Percentiles rank a stretch among this genome's conserved stretches.
Conservation (phyloP, 2,329 filamentous ascomycete genomes). For the Colletotrichum abscissum region DNA sequence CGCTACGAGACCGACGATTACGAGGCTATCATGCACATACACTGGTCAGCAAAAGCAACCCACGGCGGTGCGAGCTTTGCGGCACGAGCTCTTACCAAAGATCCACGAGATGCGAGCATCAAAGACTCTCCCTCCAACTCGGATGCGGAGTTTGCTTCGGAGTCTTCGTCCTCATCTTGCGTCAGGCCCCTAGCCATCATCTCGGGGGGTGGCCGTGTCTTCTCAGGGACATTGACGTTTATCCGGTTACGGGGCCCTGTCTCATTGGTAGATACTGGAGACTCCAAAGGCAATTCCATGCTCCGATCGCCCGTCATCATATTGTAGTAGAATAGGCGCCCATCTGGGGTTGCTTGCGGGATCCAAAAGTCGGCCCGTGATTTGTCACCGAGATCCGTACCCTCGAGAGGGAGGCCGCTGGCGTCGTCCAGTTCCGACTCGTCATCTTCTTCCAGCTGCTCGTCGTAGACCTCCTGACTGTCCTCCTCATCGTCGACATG, state of each 20-base stretch:
- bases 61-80: background rate
- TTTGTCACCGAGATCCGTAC: constrained; percentile 69
- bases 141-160: constrained; percentile 83
- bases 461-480: constrained; percentile 73
- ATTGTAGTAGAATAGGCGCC: constrained; percentile 96
- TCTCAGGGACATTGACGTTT: constrained; percentile 89
- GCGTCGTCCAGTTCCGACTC: constrained; percentile 70
- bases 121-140: constrained; percentile 82
- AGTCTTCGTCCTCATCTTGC: constrained; percentile 91
- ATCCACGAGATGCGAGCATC: constrained; percentile 75
- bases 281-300: constrained; percentile 94
- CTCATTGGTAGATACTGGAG: constrained; percentile 83
- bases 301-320: constrained; percentile 95
- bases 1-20: constrained; percentile 73
- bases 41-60: constrained; percentile 1
- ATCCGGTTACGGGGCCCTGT: constrained; percentile 88
- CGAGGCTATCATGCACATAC: constrained; percentile 57
- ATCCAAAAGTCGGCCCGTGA: constrained; percentile 98
- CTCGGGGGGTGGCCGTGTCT: constrained; percentile 89
- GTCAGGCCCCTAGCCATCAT: constrained; percentile 86
- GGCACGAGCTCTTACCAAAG: constrained; percentile 64
- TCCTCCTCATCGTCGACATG: constrained; percentile 72
- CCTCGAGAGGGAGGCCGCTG: constrained; percentile 75
- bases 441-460: constrained; percentile 74
- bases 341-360: constrained; percentile 93